Percentiles rank a stretch among this genome's conserved stretches.
These are phyloP conservation scores for Martiniozyma abietophila DNA, from an alignment of 805 yeast species.

Conservation along the genomic window DNA sequence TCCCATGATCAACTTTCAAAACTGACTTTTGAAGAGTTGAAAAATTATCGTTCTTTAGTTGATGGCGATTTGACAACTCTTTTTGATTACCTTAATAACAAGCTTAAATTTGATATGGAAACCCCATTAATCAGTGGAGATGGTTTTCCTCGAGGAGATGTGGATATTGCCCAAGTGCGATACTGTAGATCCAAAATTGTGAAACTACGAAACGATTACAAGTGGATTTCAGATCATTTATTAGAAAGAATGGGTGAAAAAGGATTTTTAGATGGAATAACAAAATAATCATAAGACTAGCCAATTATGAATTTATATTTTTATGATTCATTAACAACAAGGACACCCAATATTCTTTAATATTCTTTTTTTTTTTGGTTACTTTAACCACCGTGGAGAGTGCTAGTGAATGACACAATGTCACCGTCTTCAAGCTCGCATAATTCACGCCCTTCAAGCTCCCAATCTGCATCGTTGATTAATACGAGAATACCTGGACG, in stretches of 20 bases:
- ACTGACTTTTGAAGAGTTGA: slow-evolving; percentile 5
- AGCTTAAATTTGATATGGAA: slow-evolving; percentile 37
- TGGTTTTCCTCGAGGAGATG: slow-evolving; percentile 80
- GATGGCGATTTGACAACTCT: slow-evolving; percentile 34
- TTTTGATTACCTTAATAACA: slow-evolving; percentile 32
- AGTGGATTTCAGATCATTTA: slow-evolving; percentile 31
- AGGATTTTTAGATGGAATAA: too few relatives aligned
- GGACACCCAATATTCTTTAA: too few relatives aligned
- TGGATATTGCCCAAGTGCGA: slow-evolving; percentile 68
- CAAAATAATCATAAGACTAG: too few relatives aligned
- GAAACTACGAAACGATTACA: slow-evolving; percentile 61
- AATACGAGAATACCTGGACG: slow-evolving; percentile 90
- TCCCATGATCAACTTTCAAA: slow-evolving; percentile 4
- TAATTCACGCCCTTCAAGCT: slow-evolving; percentile 78
- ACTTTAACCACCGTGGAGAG: slow-evolving; percentile 82
- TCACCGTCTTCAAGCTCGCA: slow-evolving; percentile 73
- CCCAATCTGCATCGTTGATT: slow-evolving; percentile 96
- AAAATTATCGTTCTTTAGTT: slow-evolving; percentile 16
- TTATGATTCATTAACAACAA: too few relatives aligned
- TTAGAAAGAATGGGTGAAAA: slow-evolving; percentile 35
- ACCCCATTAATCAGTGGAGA: slow-evolving; percentile 58
- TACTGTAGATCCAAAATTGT: slow-evolving; percentile 54
- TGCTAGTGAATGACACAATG: slow-evolving; percentile 77
- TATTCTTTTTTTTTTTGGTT: neutral
- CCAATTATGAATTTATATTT: too few relatives aligned